Evolutionary conservation across 208 protist genomes (phyloP).

Genomic region (Entamoeba moshkovskii): DNA sequence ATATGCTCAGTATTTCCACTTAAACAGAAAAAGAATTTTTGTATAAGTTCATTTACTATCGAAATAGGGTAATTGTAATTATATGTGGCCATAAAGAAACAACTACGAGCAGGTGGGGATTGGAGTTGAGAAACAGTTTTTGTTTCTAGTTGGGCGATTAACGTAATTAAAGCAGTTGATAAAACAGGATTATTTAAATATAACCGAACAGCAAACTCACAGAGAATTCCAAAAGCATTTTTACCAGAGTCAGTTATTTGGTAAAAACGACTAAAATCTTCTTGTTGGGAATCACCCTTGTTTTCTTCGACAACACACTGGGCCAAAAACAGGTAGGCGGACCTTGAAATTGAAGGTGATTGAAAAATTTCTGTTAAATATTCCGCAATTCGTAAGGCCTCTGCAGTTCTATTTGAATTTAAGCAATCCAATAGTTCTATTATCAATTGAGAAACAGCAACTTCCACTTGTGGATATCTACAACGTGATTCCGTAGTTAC

Average conservation of each 20-base stretch:
- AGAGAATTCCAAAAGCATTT: background rate
- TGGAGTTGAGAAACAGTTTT: background rate
- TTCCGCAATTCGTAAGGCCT: background rate
- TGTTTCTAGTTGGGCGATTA: background rate
- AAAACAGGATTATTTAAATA: background rate
- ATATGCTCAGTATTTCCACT: background rate
- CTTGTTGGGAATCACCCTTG: background rate
- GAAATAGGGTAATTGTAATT: background rate
- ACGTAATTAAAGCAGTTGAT: background rate
- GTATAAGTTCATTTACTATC: background rate
- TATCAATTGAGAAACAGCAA: no score
- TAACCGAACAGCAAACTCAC: background rate
- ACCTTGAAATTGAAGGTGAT: background rate
- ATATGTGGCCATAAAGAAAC: background rate
- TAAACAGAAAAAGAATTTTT: background rate
- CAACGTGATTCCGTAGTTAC: no score
- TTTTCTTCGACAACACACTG: background rate
- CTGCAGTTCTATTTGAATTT: background rate
- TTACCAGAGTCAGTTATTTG: background rate
- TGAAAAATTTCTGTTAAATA: background rate
- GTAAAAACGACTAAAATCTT: background rate
- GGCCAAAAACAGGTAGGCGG: background rate
- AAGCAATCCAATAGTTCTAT: no score
- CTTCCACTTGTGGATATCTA: no score
- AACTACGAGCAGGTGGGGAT: background rate